Evolutionary conservation across 2,329 filamentous ascomycete genomes (phyloP).

Genomic region (Colletotrichum kahawae): DNA sequence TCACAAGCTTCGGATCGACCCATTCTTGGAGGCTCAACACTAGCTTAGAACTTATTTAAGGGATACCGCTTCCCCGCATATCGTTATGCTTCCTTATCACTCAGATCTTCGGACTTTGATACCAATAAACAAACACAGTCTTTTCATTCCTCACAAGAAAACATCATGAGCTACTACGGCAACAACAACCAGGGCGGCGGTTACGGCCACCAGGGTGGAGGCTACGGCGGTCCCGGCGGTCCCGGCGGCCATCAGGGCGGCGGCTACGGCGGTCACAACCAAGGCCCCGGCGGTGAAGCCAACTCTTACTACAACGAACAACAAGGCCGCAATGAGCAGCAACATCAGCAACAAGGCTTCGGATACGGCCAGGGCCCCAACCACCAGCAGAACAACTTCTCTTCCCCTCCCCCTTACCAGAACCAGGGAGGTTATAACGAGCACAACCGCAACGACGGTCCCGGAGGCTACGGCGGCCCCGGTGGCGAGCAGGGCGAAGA

Average conservation of each 20-base stretch:
- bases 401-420: conserved; percentile 7
- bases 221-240: neutral
- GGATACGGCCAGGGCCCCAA: conserved; percentile 13
- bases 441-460: conserved; percentile 10
- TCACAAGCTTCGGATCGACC: conserved; percentile 17
- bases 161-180: conserved; percentile 15
- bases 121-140: neutral
- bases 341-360: neutral
- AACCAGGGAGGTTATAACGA: conserved; percentile 2
- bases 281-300: conserved; percentile 2
- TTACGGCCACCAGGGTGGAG: neutral
- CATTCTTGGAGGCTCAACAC: neutral
- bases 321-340: neutral
- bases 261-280: neutral
- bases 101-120: neutral
- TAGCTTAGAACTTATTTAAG: conserved; percentile 11
- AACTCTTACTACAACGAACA: conserved; percentile 12
- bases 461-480: conserved; percentile 15
- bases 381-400: conserved; percentile 12
- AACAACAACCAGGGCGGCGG: conserved; percentile 13
- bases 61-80: conserved; percentile 14
- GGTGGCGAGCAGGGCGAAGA: conserved; percentile 31
- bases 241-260: neutral
- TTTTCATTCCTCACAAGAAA: neutral
- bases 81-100: neutral